Evolutionary conservation across 2,329 filamentous ascomycete genomes (phyloP).

Genomic region (Arthroderma sp.): DNA sequence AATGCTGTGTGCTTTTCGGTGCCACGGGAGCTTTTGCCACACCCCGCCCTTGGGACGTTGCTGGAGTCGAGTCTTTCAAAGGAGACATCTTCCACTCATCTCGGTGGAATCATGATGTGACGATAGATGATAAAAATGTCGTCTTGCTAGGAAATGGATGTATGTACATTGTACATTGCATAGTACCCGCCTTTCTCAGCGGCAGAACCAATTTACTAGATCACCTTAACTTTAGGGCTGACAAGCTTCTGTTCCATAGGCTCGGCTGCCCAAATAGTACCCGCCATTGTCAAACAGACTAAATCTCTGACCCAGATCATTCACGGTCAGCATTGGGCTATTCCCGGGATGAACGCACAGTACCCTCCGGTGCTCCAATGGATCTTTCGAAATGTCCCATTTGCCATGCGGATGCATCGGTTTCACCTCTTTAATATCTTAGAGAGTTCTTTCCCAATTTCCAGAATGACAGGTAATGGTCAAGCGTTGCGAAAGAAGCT

Average conservation of each 20-base stretch:
- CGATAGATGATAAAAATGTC: conserved; percentile 16
- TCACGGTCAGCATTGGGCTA: conserved; percentile 44
- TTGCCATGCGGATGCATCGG: conserved; percentile 28
- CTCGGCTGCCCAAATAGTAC: conserved; percentile 17
- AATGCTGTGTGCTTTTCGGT: conserved; percentile 38
- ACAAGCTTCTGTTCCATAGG: conserved; percentile 6
- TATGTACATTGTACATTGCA: conserved; percentile 5
- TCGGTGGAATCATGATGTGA: conserved; percentile 15
- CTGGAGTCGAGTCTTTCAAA: conserved; percentile 13
- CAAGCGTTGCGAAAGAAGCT: conserved; percentile 24
- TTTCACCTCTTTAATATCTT: conserved; percentile 23
- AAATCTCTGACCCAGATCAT: conserved; percentile 45
- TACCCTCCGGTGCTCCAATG: conserved; percentile 38
- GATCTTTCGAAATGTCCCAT: conserved; percentile 33
- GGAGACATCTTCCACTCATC: conserved; percentile 18
- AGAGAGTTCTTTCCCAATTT: conserved; percentile 15
- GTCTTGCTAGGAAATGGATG: conserved; percentile 24
- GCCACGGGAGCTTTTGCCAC: conserved; percentile 42
- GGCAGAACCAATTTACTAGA: too few relatives aligned
- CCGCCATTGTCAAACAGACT: conserved; percentile 26
- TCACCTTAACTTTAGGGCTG: too few relatives aligned
- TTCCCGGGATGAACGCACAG: conserved; percentile 28
- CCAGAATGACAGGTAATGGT: conserved; percentile 34
- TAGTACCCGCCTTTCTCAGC: not conserved
- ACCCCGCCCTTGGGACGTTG: conserved; percentile 32